phyloP scores from a whole-genome alignment of 1,284 basidiomycete genomes.

The Sporisorium scitamineum region DNA sequence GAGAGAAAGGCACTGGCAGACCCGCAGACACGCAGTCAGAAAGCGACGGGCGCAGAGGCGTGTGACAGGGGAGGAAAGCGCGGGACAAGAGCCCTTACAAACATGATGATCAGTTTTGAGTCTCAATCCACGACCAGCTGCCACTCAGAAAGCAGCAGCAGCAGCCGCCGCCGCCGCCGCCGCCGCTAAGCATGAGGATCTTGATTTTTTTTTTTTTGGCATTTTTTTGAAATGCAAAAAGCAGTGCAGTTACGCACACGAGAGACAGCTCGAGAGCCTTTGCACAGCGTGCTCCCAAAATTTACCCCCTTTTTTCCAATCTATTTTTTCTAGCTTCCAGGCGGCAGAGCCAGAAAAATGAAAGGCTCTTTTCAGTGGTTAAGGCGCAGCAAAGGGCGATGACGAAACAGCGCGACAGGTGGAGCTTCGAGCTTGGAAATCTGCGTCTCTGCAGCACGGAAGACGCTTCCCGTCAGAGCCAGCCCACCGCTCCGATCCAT shows the following conservation, averaged over 20 bases:
- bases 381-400: slow-evolving; percentile 15
- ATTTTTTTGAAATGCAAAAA: too few relatives aligned
- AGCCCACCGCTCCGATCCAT: neutral
- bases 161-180: too few relatives aligned
- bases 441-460: slow-evolving; percentile 1
- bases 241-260: too few relatives aligned
- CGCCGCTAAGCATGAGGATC: too few relatives aligned
- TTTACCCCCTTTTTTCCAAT: neutral
- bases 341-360: neutral
- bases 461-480: neutral
- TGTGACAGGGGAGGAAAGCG: neutral
- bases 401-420: slow-evolving; percentile 15
- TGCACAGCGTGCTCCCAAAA: too few relatives aligned
- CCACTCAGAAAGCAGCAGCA: too few relatives aligned
- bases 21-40: neutral
- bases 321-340: neutral
- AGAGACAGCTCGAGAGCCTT: too few relatives aligned
- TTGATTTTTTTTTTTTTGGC: too few relatives aligned
- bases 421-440: neutral
- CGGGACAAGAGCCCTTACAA: neutral
- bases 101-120: neutral
- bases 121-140: neutral
- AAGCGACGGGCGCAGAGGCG: neutral
- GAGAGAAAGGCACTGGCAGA: neutral
- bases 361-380: slow-evolving; percentile 1